Evolutionary conservation across 139 green algal genomes (phyloP).

Genomic region (Closterium sp.): DNA sequence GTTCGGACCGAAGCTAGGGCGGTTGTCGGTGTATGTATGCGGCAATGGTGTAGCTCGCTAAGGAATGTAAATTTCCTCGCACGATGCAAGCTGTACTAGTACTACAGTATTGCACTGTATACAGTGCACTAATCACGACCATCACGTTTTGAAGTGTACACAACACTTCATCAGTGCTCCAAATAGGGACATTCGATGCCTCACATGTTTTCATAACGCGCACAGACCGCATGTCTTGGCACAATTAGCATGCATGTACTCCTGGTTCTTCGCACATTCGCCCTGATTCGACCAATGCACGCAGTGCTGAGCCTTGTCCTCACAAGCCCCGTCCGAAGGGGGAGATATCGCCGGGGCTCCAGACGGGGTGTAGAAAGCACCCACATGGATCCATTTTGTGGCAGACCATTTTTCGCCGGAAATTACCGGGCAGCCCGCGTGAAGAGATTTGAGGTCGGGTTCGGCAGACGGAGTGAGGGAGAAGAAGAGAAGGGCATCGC

Average conservation of each 20-base stretch:
- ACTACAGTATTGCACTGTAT: too few species aligned
- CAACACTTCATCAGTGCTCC: too few species aligned
- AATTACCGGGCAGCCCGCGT: slow-evolving; percentile 74
- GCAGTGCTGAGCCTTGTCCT: slow-evolving; percentile 45
- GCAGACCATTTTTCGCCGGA: slow-evolving; percentile 76
- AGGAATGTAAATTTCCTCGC: too few species aligned
- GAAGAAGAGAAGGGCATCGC: slow-evolving; percentile 59
- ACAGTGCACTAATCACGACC: too few species aligned
- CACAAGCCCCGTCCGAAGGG: background rate
- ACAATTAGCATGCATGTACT: slow-evolving; percentile 50
- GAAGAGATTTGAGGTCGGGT: slow-evolving; percentile 45
- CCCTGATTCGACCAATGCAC: slow-evolving; percentile 51
- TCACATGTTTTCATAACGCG: background rate
- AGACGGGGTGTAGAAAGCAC: slow-evolving; percentile 15
- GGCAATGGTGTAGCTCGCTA: too few species aligned
- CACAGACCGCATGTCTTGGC: background rate
- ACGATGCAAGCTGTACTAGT: too few species aligned
- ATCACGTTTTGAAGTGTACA: too few species aligned
- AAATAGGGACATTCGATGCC: too few species aligned
- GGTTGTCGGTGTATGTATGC: too few species aligned
- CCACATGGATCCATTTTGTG: slow-evolving; percentile 83
- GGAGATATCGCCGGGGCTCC: background rate
- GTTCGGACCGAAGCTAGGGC: too few species aligned
- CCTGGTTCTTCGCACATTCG: slow-evolving; percentile 58
- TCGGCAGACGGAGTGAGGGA: slow-evolving; percentile 35